A percentile compares a stretch with the other conserved stretches of the same genome.
These are phyloP conservation scores for Porpolomopsis calyptriformis DNA, from an alignment of 768 basidiomycete genomes.

Conservation along the genomic window DNA sequence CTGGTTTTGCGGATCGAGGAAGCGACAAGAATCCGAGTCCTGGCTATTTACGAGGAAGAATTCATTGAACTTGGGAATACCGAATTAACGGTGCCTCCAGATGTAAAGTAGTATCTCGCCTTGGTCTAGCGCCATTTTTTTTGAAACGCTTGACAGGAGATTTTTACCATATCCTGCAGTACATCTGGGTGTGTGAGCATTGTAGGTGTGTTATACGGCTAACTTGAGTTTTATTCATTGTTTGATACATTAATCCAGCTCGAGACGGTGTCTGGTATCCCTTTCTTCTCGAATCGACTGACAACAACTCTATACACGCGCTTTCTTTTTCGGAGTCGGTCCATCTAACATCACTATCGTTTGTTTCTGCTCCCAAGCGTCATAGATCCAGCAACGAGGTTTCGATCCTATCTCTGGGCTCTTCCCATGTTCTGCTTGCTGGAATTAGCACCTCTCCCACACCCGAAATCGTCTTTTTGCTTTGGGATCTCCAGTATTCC, in stretches of 20 bases:
- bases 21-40: constrained; percentile 19
- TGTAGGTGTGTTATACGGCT: constrained; percentile 29
- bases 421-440: constrained; percentile 50
- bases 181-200: constrained; percentile 38
- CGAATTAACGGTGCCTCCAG: constrained; percentile 21
- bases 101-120: constrained; percentile 20
- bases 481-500: constrained; percentile 64
- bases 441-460: constrained; percentile 26
- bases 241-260: constrained; percentile 21
- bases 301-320: constrained; percentile 16
- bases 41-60: constrained; percentile 24
- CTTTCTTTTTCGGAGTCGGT: constrained; percentile 20
- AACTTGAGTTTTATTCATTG: neutral
- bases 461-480: constrained; percentile 40
- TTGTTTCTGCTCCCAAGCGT: constrained; percentile 5
- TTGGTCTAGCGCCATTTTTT: neutral
- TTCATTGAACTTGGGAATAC: constrained; percentile 21
- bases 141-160: constrained; percentile 21
- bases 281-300: constrained; percentile 22
- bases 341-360: constrained; percentile 16
- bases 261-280: constrained; percentile 34
- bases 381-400: constrained; percentile 11
- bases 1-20: constrained; percentile 16
- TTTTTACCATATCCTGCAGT: constrained; percentile 33
- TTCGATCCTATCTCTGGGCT: constrained; percentile 39